Evolutionary conservation across 1,139 yeast species (phyloP).

Genomic region (Wickerhamomyces sp.): DNA sequence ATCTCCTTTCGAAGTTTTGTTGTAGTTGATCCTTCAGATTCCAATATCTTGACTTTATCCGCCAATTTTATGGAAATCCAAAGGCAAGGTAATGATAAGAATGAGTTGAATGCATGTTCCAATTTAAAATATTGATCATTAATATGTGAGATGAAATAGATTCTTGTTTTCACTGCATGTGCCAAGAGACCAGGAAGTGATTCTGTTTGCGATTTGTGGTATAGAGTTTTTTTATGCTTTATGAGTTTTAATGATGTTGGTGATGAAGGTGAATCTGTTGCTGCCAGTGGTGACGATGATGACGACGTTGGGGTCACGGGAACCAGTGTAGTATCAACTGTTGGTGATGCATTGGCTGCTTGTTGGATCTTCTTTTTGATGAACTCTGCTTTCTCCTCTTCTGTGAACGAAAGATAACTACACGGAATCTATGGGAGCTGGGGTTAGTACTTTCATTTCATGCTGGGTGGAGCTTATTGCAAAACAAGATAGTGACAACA

Average conservation of each 20-base stretch:
- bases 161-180: constrained; percentile 4
- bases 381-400: constrained; percentile 15
- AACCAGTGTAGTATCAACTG: constrained; percentile 3
- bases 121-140: constrained; percentile 7
- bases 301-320: constrained; percentile 1
- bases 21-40: constrained; percentile 3
- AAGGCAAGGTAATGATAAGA: constrained; percentile 6
- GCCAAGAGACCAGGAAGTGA: constrained; percentile 10
- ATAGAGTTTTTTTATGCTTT: constrained; percentile 7
- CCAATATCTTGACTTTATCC: constrained; percentile 4
- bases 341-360: background rate
- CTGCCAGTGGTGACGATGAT: background rate
- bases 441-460: background rate
- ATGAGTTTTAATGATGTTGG: constrained; percentile 4
- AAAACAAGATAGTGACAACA: too few relatives aligned
- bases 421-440: constrained; percentile 14
- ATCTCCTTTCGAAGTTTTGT: constrained; percentile 3
- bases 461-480: too few relatives aligned
- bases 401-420: constrained; percentile 18
- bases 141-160: constrained; percentile 10
- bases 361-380: constrained; percentile 8
- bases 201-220: constrained; percentile 11
- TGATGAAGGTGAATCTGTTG: too few relatives aligned
- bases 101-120: constrained; percentile 6
- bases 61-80: constrained; percentile 17